phyloP scores from a whole-genome alignment of 305 asterid genomes.

The Ruellia speciosa region DNA sequence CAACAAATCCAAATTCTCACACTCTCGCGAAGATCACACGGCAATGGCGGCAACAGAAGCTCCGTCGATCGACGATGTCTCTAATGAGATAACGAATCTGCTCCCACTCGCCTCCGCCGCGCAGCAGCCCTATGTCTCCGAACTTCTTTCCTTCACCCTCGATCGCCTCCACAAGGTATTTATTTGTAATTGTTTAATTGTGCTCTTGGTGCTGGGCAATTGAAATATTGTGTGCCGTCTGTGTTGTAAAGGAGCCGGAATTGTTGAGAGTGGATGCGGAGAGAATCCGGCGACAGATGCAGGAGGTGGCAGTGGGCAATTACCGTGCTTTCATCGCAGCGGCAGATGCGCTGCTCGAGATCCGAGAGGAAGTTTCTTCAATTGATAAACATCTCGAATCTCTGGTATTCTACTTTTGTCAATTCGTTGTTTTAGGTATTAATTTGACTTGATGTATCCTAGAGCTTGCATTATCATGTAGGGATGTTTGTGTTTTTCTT shows the following conservation, averaged over 20 bases:
- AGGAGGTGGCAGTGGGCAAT: constrained; percentile 71
- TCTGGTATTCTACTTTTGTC: constrained; percentile 33
- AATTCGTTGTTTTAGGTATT: background rate
- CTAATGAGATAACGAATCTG: constrained; percentile 33
- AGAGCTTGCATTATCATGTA: constrained; percentile 13
- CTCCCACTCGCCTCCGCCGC: constrained; percentile 58
- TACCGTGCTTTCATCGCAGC: constrained; percentile 66
- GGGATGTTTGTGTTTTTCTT: background rate
- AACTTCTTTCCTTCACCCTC: constrained; percentile 70
- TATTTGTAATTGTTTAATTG: background rate
- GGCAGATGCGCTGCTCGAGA: constrained; percentile 58
- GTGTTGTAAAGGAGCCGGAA: constrained; percentile 51
- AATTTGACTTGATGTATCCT: constrained; percentile 11
- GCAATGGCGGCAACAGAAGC: constrained; percentile 40
- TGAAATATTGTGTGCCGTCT: background rate
- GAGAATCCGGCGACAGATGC: constrained; percentile 76
- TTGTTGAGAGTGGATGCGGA: constrained; percentile 68
- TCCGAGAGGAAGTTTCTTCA: constrained; percentile 59
- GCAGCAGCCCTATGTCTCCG: constrained; percentile 67
- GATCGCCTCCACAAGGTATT: constrained; percentile 75
- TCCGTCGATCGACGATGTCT: constrained; percentile 29
- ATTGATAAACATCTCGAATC: constrained; percentile 60
- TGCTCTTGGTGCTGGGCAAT: background rate
- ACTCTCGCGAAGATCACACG: background rate
- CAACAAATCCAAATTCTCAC: background rate